phyloP scores from a whole-genome alignment of 495 filamentous ascomycete genomes.

The Daldinia grandis region DNA sequence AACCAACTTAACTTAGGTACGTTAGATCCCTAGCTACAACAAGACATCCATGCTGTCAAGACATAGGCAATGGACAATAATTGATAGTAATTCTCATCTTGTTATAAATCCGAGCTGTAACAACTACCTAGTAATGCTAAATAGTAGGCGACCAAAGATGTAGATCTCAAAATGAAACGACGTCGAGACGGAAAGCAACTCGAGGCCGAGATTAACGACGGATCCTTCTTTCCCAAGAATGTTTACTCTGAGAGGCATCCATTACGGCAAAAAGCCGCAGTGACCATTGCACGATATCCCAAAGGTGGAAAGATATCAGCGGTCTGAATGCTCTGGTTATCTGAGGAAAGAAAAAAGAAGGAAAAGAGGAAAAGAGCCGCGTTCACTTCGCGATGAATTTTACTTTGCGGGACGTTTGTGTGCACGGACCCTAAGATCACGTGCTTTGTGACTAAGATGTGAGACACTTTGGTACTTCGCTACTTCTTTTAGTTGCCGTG shows the following conservation, averaged over 20 bases:
- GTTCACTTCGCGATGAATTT: constrained; percentile 22
- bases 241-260: constrained; percentile 55
- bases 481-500: constrained; percentile 26
- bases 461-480: constrained; percentile 13
- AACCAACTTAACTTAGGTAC: no score
- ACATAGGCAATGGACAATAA: not conserved
- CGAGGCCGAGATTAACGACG: constrained; percentile 68
- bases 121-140: not conserved
- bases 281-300: constrained; percentile 49
- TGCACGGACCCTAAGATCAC: constrained; percentile 34
- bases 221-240: constrained; percentile 59
- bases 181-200: constrained; percentile 57
- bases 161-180: constrained; percentile 69
- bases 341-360: constrained; percentile 52
- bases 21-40: not conserved
- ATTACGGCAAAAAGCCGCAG: constrained; percentile 51
- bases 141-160: constrained; percentile 44
- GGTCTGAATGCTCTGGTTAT: constrained; percentile 59
- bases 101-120: not conserved
- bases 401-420: constrained; percentile 4
- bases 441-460: constrained; percentile 17
- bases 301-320: constrained; percentile 45
- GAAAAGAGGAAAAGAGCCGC: constrained; percentile 15
- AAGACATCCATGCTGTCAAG: not conserved
- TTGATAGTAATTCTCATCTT: not conserved